Conservation (phyloP, 768 basidiomycete species). For the Pholiota conissans region DNA sequence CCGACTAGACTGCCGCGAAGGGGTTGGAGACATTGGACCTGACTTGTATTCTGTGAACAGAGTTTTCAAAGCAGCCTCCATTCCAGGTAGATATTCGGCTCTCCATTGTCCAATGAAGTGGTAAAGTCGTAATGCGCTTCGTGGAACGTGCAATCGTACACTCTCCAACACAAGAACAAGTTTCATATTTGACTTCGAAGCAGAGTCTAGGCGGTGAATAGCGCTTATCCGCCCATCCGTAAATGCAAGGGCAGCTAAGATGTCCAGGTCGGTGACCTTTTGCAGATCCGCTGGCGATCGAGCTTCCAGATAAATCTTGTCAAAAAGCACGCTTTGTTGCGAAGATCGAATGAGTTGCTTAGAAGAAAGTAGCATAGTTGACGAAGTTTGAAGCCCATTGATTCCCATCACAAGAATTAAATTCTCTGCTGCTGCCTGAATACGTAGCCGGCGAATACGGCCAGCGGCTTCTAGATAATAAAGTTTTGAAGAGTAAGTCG, state of each 20-base stretch:
- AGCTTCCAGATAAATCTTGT: conserved; percentile 57
- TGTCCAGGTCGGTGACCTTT: conserved; percentile 46
- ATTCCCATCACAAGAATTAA: conserved; percentile 62
- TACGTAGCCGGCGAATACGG: conserved; percentile 41
- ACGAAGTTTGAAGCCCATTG: conserved; percentile 38
- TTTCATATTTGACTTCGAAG: conserved; percentile 37
- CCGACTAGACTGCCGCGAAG: conserved; percentile 25
- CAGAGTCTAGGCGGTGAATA: conserved; percentile 46
- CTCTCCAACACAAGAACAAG: conserved; percentile 44
- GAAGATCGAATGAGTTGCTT: conserved; percentile 38
- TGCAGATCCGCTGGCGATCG: conserved; percentile 45
- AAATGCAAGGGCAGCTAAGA: conserved; percentile 62
- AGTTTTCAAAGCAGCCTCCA: conserved; percentile 65
- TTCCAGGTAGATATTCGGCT: conserved; percentile 72
- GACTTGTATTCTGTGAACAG: conserved; percentile 64
- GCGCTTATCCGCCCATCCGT: conserved; percentile 44
- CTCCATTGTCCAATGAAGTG: conserved; percentile 83
- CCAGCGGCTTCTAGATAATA: conserved; percentile 37
- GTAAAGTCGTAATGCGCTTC: conserved; percentile 78
- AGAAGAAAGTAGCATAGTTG: conserved; percentile 29
- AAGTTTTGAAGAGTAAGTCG: conserved; percentile 15
- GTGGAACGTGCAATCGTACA: conserved; percentile 64
- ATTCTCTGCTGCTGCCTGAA: conserved; percentile 73
- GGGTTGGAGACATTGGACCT: conserved; percentile 31
- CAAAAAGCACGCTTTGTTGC: conserved; percentile 48